phyloP scores from a whole-genome alignment of 805 yeast genomes.

The Saccharomycopsis oosterbeekiorum region DNA sequence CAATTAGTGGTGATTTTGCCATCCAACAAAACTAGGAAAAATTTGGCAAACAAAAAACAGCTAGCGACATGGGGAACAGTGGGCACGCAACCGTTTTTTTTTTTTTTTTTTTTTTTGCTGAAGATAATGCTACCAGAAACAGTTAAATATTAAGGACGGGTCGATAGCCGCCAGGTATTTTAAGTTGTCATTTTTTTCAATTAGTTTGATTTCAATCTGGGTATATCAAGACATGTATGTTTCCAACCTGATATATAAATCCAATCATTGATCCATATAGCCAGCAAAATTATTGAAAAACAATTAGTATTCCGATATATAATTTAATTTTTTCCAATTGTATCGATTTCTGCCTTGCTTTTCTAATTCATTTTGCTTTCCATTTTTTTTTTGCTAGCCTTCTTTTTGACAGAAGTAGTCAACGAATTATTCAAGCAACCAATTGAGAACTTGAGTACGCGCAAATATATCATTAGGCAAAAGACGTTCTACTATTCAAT shows the following conservation, averaged over 20 bases:
- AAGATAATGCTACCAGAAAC: not conserved
- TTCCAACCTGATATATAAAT: too few species aligned
- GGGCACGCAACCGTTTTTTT: not conserved
- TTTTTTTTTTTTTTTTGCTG: not conserved
- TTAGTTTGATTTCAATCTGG: not conserved
- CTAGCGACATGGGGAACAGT: not conserved
- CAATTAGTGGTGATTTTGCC: not conserved
- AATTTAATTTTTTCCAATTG: not conserved
- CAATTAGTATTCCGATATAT: too few species aligned
- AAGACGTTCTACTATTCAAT: too few species aligned
- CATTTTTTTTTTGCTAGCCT: too few species aligned
- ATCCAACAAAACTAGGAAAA: not conserved
- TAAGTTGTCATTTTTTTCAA: not conserved
- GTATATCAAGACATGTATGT: too few species aligned
- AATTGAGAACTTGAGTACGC: not conserved
- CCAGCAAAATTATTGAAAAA: too few species aligned
- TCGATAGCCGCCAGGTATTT: not conserved
- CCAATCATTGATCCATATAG: too few species aligned
- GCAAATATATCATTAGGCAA: too few species aligned
- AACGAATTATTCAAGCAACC: not conserved
- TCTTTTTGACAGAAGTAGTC: too few species aligned
- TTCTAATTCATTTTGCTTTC: not conserved
- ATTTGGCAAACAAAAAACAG: not conserved
- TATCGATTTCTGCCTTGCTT: too few species aligned
- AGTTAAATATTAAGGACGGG: too few species aligned